Evolutionary conservation across 108 stramenopile genomes (phyloP), one percentile per base, ranked within the genome.

Genomic region (Pseudonitzschia multiseries): DNA sequence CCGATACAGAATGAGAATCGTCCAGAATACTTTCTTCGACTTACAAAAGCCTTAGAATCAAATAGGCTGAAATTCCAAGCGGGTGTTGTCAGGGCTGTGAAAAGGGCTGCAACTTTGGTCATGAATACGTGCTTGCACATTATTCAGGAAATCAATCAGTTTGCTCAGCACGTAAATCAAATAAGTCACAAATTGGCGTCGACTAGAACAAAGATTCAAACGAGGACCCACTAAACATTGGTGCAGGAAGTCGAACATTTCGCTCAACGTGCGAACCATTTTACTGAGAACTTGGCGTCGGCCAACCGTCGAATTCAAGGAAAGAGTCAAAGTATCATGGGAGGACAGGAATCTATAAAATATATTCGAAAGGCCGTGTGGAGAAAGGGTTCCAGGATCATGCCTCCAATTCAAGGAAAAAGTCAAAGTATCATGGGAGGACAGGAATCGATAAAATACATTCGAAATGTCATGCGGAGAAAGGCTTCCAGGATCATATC

Each of bases 201-300:
- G 24, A 56, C 21, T 1, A 24, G 9, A 20, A 20, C 2, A 20
- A 1, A 24, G 20, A 24, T 56, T 26, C 22, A 56, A 26, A 22
- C 54, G 13, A 26, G 10, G 54, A 56, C 22, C 20, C 24, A 24
- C 26, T 51, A 33, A n/a, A 32, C 36, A 10, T n/a, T 62, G 26
- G 17, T n/a, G 32, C 12, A n/a, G 2, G 61, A 9, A 3, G n/a
- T 29, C 17, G 32, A 33, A 40, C 29, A 40, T 2, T 31, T 62
- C 14, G 61, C 61, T 6, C 33, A 33, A 17, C 61, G 31, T 41
- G 32, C 29, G 17, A 62, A 62, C 17, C 14, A 42, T 2, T 5
- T 62, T 13, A 62, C 61, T 17, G 31, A 62, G 8, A 12, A 40
- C 15, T 17, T 62, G 61, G 61, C 61, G 40, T 62, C 61, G 10